phyloP scores from a whole-genome alignment of 495 filamentous ascomycete species.

The Hypoxylon intermedium region DNA sequence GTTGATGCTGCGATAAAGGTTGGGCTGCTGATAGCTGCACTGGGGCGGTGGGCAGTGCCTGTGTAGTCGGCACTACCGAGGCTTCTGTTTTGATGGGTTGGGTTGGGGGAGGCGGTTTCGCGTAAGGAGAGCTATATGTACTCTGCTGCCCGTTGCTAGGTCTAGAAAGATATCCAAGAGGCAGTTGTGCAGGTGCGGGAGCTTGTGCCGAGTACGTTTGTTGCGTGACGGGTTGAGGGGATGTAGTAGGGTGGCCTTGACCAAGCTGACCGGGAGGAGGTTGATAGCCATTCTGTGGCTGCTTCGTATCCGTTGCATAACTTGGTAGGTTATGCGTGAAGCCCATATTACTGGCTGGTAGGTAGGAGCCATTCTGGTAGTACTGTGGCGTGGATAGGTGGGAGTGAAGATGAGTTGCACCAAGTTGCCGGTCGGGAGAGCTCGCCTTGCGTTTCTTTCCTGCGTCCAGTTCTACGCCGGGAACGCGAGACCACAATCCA shows the following conservation, averaged over 20 bases:
- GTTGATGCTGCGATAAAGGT: slow-evolving; percentile 15
- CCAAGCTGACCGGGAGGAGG: slow-evolving; percentile 25
- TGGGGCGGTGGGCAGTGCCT: slow-evolving; percentile 14
- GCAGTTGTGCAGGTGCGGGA: slow-evolving; percentile 45
- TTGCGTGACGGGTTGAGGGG: slow-evolving; percentile 36
- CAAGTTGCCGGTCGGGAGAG: slow-evolving; percentile 51
- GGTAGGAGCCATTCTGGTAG: slow-evolving; percentile 43
- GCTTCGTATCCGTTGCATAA: slow-evolving; percentile 35
- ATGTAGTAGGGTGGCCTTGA: slow-evolving; percentile 30
- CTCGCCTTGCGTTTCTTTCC: slow-evolving; percentile 60
- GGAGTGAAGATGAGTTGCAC: slow-evolving; percentile 40
- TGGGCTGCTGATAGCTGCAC: too few species aligned
- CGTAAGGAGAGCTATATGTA: slow-evolving; percentile 55
- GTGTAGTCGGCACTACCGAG: slow-evolving; percentile 18
- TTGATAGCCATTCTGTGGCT: slow-evolving; percentile 32
- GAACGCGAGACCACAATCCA: slow-evolving; percentile 57
- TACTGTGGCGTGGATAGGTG: slow-evolving; percentile 36
- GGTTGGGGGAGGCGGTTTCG: slow-evolving; percentile 44
- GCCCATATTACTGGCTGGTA: slow-evolving; percentile 28
- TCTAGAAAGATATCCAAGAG: slow-evolving; percentile 43
- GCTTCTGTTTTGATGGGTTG: slow-evolving; percentile 32
- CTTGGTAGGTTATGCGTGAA: slow-evolving; percentile 34
- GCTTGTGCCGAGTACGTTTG: slow-evolving; percentile 44
- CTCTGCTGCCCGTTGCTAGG: slow-evolving; percentile 46
- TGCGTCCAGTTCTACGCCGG: slow-evolving; percentile 58